A percentile compares a stretch with the other conserved stretches of the same genome.
These are phyloP conservation scores for Candida vartiovaarae DNA, from an alignment of 805 yeast genomes.

Conservation along the genomic window DNA sequence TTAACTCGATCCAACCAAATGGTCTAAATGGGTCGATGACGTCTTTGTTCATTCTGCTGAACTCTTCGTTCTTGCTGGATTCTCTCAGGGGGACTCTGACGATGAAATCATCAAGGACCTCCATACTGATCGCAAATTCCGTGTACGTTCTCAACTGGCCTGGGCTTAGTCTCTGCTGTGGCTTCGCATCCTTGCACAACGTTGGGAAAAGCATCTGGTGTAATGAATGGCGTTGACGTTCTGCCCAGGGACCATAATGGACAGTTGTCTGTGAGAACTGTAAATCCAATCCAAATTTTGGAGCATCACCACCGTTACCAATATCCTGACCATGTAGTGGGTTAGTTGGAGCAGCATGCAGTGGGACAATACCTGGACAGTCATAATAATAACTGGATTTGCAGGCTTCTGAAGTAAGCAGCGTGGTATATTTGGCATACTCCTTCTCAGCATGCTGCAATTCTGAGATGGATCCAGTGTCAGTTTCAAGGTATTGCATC, in stretches of 20 bases:
- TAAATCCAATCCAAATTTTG: conserved; percentile 55
- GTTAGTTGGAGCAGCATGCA: conserved; percentile 24
- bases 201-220: conserved; percentile 65
- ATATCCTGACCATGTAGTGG: conserved; percentile 43
- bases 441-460: conserved; percentile 44
- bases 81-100: conserved; percentile 81
- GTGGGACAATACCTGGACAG: conserved; percentile 57
- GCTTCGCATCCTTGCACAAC: conserved; percentile 47
- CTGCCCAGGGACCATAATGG: conserved; percentile 95
- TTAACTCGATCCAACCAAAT: conserved; percentile 89
- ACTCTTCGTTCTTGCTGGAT: conserved; percentile 62
- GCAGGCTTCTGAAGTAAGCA: conserved; percentile 54
- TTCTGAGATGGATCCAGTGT: conserved; percentile 26
- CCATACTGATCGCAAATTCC: conserved; percentile 47
- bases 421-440: conserved; percentile 72
- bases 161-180: conserved; percentile 32
- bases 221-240: conserved; percentile 65
- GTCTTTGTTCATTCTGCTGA: conserved; percentile 24
- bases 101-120: conserved; percentile 57
- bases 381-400: conserved; percentile 63
- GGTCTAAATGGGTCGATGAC: conserved; percentile 44
- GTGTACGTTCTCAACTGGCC: conserved; percentile 53
- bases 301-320: conserved; percentile 53
- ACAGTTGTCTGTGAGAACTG: conserved; percentile 53
- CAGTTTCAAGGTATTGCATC: conserved; percentile 51